Percentiles rank a stretch among this genome's conserved stretches.
These are phyloP conservation scores for Thymus quinquecostatus DNA, from an alignment of 257 asterid genomes.

Conservation along the genomic window DNA sequence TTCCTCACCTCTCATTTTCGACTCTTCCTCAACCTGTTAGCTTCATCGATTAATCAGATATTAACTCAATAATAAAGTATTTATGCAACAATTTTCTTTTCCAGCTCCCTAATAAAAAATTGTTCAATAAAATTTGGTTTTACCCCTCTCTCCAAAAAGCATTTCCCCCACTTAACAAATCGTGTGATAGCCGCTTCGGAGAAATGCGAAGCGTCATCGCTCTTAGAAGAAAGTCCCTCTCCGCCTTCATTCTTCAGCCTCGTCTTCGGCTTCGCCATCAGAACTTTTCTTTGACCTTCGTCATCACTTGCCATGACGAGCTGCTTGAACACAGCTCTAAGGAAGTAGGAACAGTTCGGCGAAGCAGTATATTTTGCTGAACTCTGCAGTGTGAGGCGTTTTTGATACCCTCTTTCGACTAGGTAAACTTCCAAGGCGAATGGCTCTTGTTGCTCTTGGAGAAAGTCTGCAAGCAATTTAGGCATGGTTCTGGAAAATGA, in stretches of 20 bases:
- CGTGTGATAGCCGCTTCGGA: constrained; percentile 6
- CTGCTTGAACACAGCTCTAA: constrained; percentile 41
- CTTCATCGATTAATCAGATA: constrained; percentile 26
- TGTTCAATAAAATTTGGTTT: not conserved
- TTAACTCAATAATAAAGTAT: no score
- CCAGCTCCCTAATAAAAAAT: no score
- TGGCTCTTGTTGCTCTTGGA: constrained; percentile 76
- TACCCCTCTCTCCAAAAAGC: not conserved
- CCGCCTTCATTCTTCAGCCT: constrained; percentile 30
- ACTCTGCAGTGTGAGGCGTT: not conserved
- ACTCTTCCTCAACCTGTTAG: constrained; percentile 46
- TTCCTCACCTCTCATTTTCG: constrained; percentile 33
- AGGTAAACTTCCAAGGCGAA: constrained; percentile 61
- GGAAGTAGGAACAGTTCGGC: constrained; percentile 49
- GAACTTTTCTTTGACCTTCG: not conserved
- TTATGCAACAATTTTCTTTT: no score
- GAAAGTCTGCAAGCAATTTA: constrained; percentile 53
- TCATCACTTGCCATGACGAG: constrained; percentile 1
- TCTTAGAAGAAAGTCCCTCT: constrained; percentile 18
- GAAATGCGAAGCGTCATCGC: no score
- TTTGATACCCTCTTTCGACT: constrained; percentile 45
- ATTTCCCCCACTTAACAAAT: constrained; percentile 18
- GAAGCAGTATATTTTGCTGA: not conserved
- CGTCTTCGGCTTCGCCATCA: not conserved
- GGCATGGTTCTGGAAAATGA: constrained; percentile 26